Evolutionary conservation across 139 green algal genomes (phyloP).

Genomic region (Chlamydomonas sphaeroides): DNA sequence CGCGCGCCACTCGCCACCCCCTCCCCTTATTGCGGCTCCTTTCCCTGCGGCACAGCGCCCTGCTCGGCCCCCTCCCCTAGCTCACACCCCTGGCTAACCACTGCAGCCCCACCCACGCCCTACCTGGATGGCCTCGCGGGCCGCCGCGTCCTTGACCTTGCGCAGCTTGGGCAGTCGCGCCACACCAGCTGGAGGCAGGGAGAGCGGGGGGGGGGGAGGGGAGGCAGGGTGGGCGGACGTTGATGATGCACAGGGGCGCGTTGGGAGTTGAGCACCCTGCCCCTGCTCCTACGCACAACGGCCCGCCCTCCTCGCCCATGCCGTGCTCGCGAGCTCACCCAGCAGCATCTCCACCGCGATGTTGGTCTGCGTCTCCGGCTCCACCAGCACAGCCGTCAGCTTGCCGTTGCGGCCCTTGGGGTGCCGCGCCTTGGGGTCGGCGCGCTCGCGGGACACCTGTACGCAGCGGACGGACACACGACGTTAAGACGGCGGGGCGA

Average conservation of each 20-base stretch:
- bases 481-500: too few species aligned
- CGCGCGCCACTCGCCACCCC: too few species aligned
- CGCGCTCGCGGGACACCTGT: conserved; percentile 46
- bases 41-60: too few species aligned
- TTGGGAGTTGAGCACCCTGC: too few species aligned
- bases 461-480: neutral
- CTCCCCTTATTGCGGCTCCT: too few species aligned
- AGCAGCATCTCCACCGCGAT: conserved; percentile 57
- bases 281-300: too few species aligned
- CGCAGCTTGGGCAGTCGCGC: conserved; percentile 67
- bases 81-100: too few species aligned
- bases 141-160: conserved; percentile 43
- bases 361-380: conserved; percentile 44
- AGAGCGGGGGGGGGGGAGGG: neutral
- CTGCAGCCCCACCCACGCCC: neutral
- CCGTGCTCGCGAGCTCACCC: too few species aligned
- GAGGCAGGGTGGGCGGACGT: neutral
- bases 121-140: conserved; percentile 42
- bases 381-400: conserved; percentile 51
- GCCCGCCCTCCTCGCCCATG: too few species aligned
- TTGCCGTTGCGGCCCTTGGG: conserved; percentile 58
- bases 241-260: too few species aligned
- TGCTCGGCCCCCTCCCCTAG: neutral
- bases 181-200: conserved; percentile 54
- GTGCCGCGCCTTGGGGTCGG: conserved; percentile 56